Base-by-base conservation (phyloP, 2,329 filamentous ascomycete species). In the Aspergillus awamori region DNA sequence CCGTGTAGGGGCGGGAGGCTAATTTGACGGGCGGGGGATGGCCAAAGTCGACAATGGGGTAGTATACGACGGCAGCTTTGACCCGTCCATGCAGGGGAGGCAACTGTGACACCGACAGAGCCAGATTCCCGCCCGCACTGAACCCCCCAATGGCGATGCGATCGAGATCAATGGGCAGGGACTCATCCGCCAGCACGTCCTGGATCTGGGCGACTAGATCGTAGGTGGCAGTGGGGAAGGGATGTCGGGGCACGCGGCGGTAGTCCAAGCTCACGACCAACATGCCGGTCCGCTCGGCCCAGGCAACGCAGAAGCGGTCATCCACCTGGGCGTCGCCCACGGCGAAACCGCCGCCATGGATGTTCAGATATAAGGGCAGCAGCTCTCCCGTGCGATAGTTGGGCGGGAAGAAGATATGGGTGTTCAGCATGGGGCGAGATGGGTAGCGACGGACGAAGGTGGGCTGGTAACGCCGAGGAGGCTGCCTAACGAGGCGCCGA, bases 71-170 rank as follows among this genome's bases (percentile, higher is more conserved):
- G 0, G 78, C 73, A 0, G 78, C 82, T 5, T 69, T 65, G 11
- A 80, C 60, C 10, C 66, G 67, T 3, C 67, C 69, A 33, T 70
- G 68, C 36, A 84, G 64, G 13, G 63, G 68, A 0, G 76, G 74
- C 8, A 80, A 65, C 64, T 83, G 81, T 13, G 75, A 67, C 0
- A 76, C 77, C 6, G 75, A 70, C 0, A 85, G 71, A 0, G 78
- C 67, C 1, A 86, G 72, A 66, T 83, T 84, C 2, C 78, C 84
- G 26, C 84, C 83, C 0, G 83, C 83, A 36, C 80, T 82, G 70
- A 82, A 85, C 8, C 83, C 83, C 1, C 73, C 77, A 0, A 85
- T 62, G 0, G 77, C 77, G 4, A 84, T 74, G 22, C 72, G 71
- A 2, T 64, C 56, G 7, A 67, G 64, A 69, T 85, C 81, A 63